phyloP scores from a whole-genome alignment of 2,329 filamentous ascomycete species.

The Magnaporthiopsis poae region DNA sequence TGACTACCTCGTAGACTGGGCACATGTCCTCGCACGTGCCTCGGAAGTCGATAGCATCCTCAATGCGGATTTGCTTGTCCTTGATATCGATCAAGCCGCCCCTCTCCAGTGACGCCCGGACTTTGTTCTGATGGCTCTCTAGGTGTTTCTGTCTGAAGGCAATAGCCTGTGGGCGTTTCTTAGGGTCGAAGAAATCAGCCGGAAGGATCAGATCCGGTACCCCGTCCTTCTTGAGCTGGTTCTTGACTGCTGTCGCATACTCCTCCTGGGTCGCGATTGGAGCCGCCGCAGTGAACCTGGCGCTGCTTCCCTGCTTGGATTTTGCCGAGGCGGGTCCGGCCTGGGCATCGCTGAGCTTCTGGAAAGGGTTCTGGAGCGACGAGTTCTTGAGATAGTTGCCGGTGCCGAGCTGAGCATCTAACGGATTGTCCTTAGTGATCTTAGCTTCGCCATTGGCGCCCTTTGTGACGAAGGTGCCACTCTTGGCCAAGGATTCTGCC shows the following conservation, averaged over 20 bases:
- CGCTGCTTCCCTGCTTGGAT: background rate
- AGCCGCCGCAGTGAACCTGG: background rate
- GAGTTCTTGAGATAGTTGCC: background rate
- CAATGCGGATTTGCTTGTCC: slow-evolving; percentile 49
- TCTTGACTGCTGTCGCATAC: slow-evolving; percentile 41
- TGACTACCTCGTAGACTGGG: slow-evolving; percentile 55
- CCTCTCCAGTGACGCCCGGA: slow-evolving; percentile 47
- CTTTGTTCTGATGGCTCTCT: slow-evolving; percentile 47
- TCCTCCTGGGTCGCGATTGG: slow-evolving; percentile 10
- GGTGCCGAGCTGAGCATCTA: background rate
- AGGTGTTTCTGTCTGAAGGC: slow-evolving; percentile 42
- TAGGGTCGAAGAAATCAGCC: slow-evolving; percentile 41
- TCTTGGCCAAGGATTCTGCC: background rate
- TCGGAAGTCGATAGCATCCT: slow-evolving; percentile 57
- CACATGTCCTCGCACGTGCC: slow-evolving; percentile 63
- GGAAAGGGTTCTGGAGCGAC: slow-evolving; percentile 7
- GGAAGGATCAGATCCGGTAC: slow-evolving; percentile 48
- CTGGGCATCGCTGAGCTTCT: slow-evolving; percentile 6
- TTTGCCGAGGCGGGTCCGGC: background rate
- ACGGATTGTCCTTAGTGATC: background rate
- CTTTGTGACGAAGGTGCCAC: background rate
- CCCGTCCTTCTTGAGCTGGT: slow-evolving; percentile 43
- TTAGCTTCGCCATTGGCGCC: background rate
- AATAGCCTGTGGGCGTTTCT: slow-evolving; percentile 41
- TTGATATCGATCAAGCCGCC: slow-evolving; percentile 56